Evolutionary conservation across 1,284 basidiomycete species (phyloP), one percentile per base, ranked within the genome.

Genomic region (Heterobasidion annosum): DNA sequence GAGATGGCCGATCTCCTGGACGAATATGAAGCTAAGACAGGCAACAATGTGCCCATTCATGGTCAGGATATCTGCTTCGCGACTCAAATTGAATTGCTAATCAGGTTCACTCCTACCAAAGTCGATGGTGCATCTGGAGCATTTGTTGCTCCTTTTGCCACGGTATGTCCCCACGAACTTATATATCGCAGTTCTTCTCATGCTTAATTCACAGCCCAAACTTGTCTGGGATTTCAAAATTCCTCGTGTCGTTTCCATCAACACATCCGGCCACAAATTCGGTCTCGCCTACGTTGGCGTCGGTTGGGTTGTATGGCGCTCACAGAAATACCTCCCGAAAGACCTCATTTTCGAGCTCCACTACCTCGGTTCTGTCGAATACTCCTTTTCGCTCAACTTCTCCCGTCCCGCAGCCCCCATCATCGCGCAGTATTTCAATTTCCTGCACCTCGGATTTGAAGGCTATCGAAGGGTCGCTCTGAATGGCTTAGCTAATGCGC

Each of bases 271-370:
- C 3, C 92, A 95, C 75, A 95, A 96, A 66, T 97, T 91, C 63
- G 93, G 93, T 42, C 77, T 93, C 53, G 74, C 82, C 15, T 92
- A 92, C 64, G 90, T 92, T 34, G 95, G 93, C 54, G 85, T 94
- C 25, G 93, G 93, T 37, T 93, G 90, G 88, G 79, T 93, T 45
- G 70, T 95, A 59, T 95, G 89, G 89, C 77, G 90, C 53, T 80
- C 85, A 63, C 83, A 86, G 68, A 71, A 79, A 48, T 79, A 79
- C 66, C 79, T 94, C 13, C 91, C 91, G 1, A 91, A 93, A 66
- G 91, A 93, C 58, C 81, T 95, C 58, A 88, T 97, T 60, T 98
- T 98, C 65, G 94, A 98, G 70, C 79, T 98, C 18, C 93, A 95
- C 68, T 93, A 91, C 61, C 70, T 78, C 50, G 75, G 75, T 13